Conservation (phyloP, 1,284 basidiomycete genomes). For the Sporisorium reilianum region DNA sequence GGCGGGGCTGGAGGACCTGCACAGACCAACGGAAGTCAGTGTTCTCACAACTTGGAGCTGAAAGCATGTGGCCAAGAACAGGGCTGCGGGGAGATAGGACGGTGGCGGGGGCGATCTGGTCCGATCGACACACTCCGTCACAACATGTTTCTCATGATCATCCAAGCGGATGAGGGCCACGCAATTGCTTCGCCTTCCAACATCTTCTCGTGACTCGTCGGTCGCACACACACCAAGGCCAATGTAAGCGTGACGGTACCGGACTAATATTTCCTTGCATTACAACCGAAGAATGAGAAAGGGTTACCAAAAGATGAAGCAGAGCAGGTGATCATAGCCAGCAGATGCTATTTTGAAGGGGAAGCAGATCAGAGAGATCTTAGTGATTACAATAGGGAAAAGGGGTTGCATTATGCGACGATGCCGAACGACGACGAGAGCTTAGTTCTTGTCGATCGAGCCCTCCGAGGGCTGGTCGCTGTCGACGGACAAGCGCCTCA, state of each 20-base stretch:
- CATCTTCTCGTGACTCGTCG: neutral
- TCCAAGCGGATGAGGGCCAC: neutral
- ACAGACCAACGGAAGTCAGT: too few species aligned
- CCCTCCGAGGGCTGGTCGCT: constrained; percentile 18
- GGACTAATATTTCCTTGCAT: constrained; percentile 2
- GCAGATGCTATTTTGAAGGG: neutral
- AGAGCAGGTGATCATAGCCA: neutral
- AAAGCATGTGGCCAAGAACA: too few species aligned
- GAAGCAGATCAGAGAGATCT: neutral
- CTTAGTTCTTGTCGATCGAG: constrained; percentile 31
- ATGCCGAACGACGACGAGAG: neutral
- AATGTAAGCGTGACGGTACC: neutral
- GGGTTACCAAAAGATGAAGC: neutral
- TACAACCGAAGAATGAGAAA: neutral
- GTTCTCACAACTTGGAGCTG: too few species aligned
- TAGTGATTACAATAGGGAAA: neutral
- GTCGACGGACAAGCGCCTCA: constrained; percentile 39
- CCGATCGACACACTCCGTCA: too few species aligned
- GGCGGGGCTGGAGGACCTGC: too few species aligned
- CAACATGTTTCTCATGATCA: too few species aligned
- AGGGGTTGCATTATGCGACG: neutral
- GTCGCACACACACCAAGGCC: neutral
- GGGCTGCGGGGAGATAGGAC: too few species aligned
- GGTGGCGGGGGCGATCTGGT: too few species aligned
- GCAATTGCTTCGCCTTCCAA: neutral